Evolutionary conservation across 106 monocot genomes (phyloP).

Genomic region (Amphibolis antarctica): DNA sequence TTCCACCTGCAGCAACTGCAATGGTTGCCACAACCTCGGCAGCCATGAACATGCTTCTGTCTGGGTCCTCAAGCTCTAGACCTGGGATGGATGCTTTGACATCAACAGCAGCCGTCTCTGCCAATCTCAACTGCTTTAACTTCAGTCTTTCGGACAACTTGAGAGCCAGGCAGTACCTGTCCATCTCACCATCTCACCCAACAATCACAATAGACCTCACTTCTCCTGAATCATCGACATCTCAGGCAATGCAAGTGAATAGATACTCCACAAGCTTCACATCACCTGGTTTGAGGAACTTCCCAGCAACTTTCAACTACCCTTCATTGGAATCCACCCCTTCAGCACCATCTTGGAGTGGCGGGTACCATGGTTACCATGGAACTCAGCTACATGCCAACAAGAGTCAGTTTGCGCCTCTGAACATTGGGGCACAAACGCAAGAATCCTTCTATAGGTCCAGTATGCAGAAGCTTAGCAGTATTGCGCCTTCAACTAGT

Average conservation of each 20-base stretch:
- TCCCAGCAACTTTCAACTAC: conserved; percentile 28
- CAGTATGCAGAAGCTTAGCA: conserved; percentile 4
- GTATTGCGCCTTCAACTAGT: conserved; percentile 3
- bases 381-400: neutral
- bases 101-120: neutral
- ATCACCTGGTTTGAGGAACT: conserved; percentile 1
- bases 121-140: conserved; percentile 15
- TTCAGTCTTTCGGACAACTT: conserved; percentile 6
- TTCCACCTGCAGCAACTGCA: conserved; percentile 47
- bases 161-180: neutral
- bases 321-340: conserved; percentile 19
- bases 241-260: neutral
- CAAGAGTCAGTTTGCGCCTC: neutral
- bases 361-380: conserved; percentile 13
- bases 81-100: neutral
- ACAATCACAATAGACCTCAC: conserved; percentile 81
- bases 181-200: conserved; percentile 34
- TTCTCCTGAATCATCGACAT: conserved; percentile 5
- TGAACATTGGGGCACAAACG: conserved; percentile 3
- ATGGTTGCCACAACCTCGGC: conserved; percentile 60
- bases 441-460: conserved; percentile 4
- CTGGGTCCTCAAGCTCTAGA: conserved; percentile 30
- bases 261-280: neutral
- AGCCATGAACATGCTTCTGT: conserved; percentile 45
- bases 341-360: conserved; percentile 12